These are phyloP conservation scores for Exserohilum rostratum DNA, from an alignment of 2,329 filamentous ascomycete species.

Conservation along the genomic window DNA sequence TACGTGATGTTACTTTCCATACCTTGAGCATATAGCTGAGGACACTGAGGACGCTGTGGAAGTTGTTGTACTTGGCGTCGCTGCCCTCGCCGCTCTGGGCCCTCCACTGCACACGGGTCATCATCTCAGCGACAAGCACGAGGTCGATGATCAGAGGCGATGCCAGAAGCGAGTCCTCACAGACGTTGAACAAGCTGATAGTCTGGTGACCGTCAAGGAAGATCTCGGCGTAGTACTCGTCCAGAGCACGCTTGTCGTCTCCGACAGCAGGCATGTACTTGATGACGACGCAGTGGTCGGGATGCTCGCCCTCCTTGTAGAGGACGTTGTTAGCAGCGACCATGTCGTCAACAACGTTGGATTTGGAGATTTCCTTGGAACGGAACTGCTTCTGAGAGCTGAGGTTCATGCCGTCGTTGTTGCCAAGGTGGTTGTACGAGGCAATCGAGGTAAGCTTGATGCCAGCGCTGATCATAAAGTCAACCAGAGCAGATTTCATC, in stretches of 20 bases:
- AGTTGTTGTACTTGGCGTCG: constrained; percentile 79
- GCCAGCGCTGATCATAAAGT: constrained; percentile 97
- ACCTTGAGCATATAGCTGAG: constrained; percentile 97
- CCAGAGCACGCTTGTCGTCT: constrained; percentile 97
- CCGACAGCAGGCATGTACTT: constrained; percentile 99
- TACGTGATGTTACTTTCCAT: constrained; percentile 15
- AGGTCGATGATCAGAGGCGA: constrained; percentile 97
- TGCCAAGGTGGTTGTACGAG: constrained; percentile 98
- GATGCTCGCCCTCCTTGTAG: constrained; percentile 91
- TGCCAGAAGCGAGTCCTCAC: constrained; percentile 95
- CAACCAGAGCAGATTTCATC: constrained; percentile 99
- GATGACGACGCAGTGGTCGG: constrained; percentile 98
- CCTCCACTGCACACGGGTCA: constrained; percentile 98
- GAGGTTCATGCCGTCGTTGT: constrained; percentile 99
- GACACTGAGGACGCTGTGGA: constrained; percentile 96
- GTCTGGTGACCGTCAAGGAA: constrained; percentile 98
- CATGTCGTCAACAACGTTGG: constrained; percentile 99
- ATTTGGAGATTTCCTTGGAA: constrained; percentile 99
- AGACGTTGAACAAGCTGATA: constrained; percentile 98
- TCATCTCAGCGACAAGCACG: constrained; percentile 91
- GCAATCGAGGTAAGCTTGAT: constrained; percentile 99
- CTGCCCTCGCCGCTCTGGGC: constrained; percentile 56
- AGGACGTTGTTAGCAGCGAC: constrained; percentile 92
- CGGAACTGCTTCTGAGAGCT: constrained; percentile 98
- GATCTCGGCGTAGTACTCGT: constrained; percentile 99